A percentile compares a stretch with the other conserved stretches of the same genome.
These are phyloP conservation scores for Salvia rosmarinus DNA, from an alignment of 257 asterid genomes.

Conservation along the genomic window DNA sequence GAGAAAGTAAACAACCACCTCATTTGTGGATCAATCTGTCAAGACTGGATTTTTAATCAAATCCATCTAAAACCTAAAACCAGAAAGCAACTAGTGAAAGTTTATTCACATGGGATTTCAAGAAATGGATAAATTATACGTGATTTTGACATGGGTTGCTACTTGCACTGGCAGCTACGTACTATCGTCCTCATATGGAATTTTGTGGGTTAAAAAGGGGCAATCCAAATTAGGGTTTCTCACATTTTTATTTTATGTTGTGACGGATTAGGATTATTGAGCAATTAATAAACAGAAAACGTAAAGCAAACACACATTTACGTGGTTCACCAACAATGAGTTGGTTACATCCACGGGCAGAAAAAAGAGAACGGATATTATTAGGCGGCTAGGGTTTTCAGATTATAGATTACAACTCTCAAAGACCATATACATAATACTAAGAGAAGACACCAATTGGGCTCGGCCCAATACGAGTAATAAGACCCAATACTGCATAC, in stretches of 20 bases:
- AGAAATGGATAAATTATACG: not conserved
- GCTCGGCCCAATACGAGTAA: too few relatives aligned
- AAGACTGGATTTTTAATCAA: conserved; percentile 7
- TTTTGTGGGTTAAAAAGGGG: not conserved
- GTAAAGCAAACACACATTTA: too few relatives aligned
- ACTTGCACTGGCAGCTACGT: not conserved
- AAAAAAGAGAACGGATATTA: too few relatives aligned
- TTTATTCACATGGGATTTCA: conserved; percentile 1
- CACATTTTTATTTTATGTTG: conserved; percentile 5
- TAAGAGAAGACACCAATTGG: too few relatives aligned
- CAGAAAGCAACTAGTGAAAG: conserved; percentile 8
- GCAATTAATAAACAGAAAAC: too few relatives aligned
- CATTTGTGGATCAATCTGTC: conserved; percentile 20
- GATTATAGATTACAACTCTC: too few relatives aligned
- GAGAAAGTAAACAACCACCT: conserved; percentile 31
- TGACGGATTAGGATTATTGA: too few relatives aligned
- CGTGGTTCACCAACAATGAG: too few relatives aligned
- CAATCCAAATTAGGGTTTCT: not conserved
- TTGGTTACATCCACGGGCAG: too few relatives aligned
- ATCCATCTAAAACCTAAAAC: conserved; percentile 1
- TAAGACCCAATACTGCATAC: too few relatives aligned
- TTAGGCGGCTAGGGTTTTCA: too few relatives aligned
- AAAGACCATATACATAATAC: too few relatives aligned
- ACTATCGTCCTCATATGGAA: not conserved
- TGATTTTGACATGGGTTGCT: conserved; percentile 23